Conservation (phyloP, 805 yeast species). For the Tetrapisispora pingtungensis region DNA sequence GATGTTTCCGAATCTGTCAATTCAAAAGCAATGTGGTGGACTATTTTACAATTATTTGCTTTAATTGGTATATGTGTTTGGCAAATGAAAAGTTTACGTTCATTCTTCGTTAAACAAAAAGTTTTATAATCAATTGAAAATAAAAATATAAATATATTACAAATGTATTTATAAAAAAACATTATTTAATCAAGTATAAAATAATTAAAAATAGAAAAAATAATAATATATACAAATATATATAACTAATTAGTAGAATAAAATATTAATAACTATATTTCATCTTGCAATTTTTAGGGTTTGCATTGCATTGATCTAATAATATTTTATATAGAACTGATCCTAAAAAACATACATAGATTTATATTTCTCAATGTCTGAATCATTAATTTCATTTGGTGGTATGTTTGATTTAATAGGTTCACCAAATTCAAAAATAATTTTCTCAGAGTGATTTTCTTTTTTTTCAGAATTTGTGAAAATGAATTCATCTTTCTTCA, state of each 20-base stretch:
- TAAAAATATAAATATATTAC: too few species aligned
- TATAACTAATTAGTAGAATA: too few species aligned
- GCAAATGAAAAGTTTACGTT: conserved; percentile 64
- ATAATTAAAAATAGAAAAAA: too few species aligned
- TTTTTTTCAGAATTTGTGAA: background rate
- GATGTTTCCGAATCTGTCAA: conserved; percentile 63
- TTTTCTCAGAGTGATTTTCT: background rate
- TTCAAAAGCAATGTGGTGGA: conserved; percentile 64
- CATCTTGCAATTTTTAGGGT: too few species aligned
- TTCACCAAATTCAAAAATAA: conserved; percentile 14
- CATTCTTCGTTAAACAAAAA: conserved; percentile 72
- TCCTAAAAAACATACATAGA: conserved; percentile 15
- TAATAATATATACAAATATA: too few species aligned
- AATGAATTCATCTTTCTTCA: background rate
- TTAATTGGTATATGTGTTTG: conserved; percentile 59
- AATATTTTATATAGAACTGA: too few species aligned
- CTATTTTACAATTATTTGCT: conserved; percentile 53
- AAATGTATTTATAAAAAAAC: too few species aligned
- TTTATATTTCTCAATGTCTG: conserved; percentile 15
- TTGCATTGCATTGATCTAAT: too few species aligned
- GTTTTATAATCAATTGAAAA: conserved; percentile 19
- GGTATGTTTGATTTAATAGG: conserved; percentile 13
- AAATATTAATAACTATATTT: too few species aligned
- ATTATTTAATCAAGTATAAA: too few species aligned
- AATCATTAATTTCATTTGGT: conserved; percentile 9